Evolutionary conservation across 352 stramenopile species (phyloP), one percentile per base, ranked within the genome.

Genomic region (Globisporangium cederbergense): DNA sequence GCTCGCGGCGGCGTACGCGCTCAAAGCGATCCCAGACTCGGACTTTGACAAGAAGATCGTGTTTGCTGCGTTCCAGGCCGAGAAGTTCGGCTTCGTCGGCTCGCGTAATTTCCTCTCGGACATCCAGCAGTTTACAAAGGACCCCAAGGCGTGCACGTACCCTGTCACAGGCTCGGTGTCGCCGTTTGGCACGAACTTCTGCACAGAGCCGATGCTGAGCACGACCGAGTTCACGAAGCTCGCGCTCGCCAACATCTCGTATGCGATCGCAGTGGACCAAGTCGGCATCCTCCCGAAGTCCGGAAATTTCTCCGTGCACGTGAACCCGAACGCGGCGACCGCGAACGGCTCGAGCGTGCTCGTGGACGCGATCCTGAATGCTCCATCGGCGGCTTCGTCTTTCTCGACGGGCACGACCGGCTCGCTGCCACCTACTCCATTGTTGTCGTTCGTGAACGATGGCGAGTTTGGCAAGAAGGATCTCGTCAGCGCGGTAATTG

Each of bases 71-170:
- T 95, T 95, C 71, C 84, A 93, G 58, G 82, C 73, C 6, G 86
- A 95, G 56, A 89, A 87, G 30, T 93, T 81, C 57, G 86, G 86
- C 16, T 95, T 95, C 73, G 83, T 91, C 3, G 86, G 86, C 50
- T 95, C 86, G 40, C 79, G 86, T 18, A 81, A 78, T 54, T 92
- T 95, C 64, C 68, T 95, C 3, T 73, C 75, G 9, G 86, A 95
- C 62, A 42, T 93, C 28, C 66, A 79, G 47, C 70, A 68, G 50
- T 88, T 88, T 45, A 76, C 71, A 0, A 77, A 80, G 22, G 67
- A 86, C n/a, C 61, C 71, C 3, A 65, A 77, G 30, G 79, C 79
- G n/a, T 95, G 84, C 42, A 62, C 62, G 16, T 73, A 67, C 32
- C 68, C 74, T 3, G 83, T 91, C 22, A 75, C 60, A 2, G 72